These are phyloP conservation scores for Cryptococcus wingfieldii DNA, from an alignment of 1,284 basidiomycete species.

Conservation along the genomic window DNA sequence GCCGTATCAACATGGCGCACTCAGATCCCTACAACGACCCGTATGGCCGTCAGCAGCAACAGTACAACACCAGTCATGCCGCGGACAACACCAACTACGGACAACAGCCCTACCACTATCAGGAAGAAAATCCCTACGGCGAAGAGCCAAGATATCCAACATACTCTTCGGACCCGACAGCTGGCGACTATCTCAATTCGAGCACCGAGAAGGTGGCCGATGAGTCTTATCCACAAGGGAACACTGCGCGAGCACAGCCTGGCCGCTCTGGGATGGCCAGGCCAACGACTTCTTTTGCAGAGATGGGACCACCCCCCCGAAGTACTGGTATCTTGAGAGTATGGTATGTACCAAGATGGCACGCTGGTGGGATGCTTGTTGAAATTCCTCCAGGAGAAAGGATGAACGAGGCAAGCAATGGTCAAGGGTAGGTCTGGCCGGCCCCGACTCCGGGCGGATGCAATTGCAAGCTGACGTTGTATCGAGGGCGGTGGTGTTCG, in stretches of 20 bases:
- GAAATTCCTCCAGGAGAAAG: constrained; percentile 27
- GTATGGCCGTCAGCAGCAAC: constrained; percentile 5
- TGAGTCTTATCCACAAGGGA: constrained; percentile 9
- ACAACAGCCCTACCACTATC: constrained; percentile 6
- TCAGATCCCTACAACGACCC: constrained; percentile 10
- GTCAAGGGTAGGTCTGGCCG: constrained; percentile 34
- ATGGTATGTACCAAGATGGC: constrained; percentile 24
- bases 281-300: constrained; percentile 31
- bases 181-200: constrained; percentile 9
- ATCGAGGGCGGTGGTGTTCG: constrained; percentile 42
- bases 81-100: constrained; percentile 1
- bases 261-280: constrained; percentile 31
- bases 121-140: constrained; percentile 15
- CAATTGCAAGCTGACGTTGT: background rate
- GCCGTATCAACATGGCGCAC: background rate
- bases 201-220: constrained; percentile 32
- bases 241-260: constrained; percentile 28
- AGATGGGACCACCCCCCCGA: constrained; percentile 44
- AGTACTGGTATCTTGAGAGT: constrained; percentile 47
- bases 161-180: constrained; percentile 20
- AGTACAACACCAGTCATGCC: background rate
- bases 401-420: constrained; percentile 48
- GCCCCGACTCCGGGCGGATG: background rate
- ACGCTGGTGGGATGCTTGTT: background rate
- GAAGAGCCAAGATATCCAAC: constrained; percentile 21